Evolutionary conservation across 1,284 basidiomycete species (phyloP).

Genomic region (Malassezia japonica): DNA sequence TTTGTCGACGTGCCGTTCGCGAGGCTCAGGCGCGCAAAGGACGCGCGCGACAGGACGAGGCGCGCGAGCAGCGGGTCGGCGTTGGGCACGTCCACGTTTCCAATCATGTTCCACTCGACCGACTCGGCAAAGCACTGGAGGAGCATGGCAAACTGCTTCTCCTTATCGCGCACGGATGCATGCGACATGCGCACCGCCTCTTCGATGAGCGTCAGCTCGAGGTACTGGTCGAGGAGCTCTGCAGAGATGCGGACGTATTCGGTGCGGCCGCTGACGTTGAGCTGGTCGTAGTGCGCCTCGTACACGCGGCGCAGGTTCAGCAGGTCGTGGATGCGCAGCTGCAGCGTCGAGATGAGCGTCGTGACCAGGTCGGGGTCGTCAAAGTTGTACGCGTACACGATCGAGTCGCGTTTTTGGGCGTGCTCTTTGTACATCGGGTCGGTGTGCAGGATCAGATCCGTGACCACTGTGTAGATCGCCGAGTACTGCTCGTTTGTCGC

Average conservation of each 20-base stretch:
- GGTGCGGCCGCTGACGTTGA: slow-evolving; percentile 53
- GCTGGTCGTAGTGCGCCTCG: slow-evolving; percentile 44
- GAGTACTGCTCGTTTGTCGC: slow-evolving; percentile 78
- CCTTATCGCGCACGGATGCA: slow-evolving; percentile 55
- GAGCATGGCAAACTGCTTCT: slow-evolving; percentile 67
- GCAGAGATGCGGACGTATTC: slow-evolving; percentile 61
- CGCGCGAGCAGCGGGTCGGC: slow-evolving; percentile 62
- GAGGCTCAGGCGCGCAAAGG: slow-evolving; percentile 75
- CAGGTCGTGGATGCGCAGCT: slow-evolving; percentile 60
- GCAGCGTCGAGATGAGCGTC: slow-evolving; percentile 63
- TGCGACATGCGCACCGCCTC: slow-evolving; percentile 78
- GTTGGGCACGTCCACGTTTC: slow-evolving; percentile 52
- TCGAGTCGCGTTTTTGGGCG: slow-evolving; percentile 55
- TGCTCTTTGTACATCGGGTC: slow-evolving; percentile 58
- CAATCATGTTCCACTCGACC: slow-evolving; percentile 89
- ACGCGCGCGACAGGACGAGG: slow-evolving; percentile 67
- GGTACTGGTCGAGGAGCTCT: slow-evolving; percentile 62
- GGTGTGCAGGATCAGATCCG: slow-evolving; percentile 69
- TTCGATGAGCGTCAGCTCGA: slow-evolving; percentile 72
- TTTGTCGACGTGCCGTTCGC: slow-evolving; percentile 81
- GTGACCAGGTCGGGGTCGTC: slow-evolving; percentile 64
- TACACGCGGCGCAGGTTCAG: slow-evolving; percentile 35
- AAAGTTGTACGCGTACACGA: slow-evolving; percentile 84
- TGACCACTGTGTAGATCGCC: slow-evolving; percentile 77
- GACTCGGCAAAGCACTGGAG: slow-evolving; percentile 73